phyloP scores from a whole-genome alignment of 768 basidiomycete species.

The Podaxis sp. region DNA sequence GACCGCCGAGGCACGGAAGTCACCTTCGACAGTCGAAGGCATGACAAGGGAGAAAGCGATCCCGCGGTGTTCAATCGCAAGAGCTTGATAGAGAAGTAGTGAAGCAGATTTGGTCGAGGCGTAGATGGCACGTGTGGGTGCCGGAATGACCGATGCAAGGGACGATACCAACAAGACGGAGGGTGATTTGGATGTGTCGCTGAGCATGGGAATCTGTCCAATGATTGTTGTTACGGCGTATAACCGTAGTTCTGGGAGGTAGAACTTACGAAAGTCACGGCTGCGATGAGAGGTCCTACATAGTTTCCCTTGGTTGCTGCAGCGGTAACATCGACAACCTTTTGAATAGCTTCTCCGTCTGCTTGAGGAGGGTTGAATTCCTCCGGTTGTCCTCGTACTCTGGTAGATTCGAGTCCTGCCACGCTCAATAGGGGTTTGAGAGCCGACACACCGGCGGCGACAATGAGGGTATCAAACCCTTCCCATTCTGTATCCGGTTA shows the following conservation, averaged over 20 bases:
- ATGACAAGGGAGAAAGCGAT: conserved; percentile 63
- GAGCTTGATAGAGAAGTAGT: conserved; percentile 72
- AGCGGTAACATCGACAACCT: conserved; percentile 53
- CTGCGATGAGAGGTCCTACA: conserved; percentile 66
- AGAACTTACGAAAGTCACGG: conserved; percentile 65
- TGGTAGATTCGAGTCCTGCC: conserved; percentile 50
- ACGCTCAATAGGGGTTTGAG: conserved; percentile 73
- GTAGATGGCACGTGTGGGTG: conserved; percentile 86
- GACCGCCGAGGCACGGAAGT: conserved; percentile 79
- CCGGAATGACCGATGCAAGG: conserved; percentile 75
- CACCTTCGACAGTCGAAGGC: conserved; percentile 72
- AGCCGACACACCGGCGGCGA: conserved; percentile 84
- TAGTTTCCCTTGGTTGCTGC: conserved; percentile 66
- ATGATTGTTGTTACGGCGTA: not conserved
- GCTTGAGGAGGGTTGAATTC: conserved; percentile 37
- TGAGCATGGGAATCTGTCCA: conserved; percentile 72
- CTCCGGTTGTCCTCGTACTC: conserved; percentile 3
- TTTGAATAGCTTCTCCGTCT: conserved; percentile 55
- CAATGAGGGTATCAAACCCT: conserved; percentile 79
- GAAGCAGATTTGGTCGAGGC: conserved; percentile 82
- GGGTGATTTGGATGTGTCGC: conserved; percentile 61
- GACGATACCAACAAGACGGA: conserved; percentile 80
- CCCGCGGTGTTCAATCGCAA: conserved; percentile 76
- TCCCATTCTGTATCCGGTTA: conserved; percentile 59
- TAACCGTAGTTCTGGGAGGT: not conserved